phyloP scores from a whole-genome alignment of 1,139 yeast genomes.

The Spathaspora sp. region DNA sequence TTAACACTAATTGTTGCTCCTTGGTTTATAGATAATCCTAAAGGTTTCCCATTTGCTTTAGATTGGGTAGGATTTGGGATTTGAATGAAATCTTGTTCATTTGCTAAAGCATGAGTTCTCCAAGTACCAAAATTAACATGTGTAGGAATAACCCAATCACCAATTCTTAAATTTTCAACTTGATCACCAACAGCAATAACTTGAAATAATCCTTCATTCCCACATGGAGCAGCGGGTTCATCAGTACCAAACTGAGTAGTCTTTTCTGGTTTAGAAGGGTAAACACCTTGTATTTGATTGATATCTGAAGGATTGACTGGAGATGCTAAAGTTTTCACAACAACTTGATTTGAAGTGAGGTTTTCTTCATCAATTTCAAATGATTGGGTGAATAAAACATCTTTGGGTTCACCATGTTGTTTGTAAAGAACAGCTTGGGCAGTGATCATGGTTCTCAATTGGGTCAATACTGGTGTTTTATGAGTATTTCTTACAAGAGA shows the following conservation, averaged over 20 bases:
- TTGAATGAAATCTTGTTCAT: constrained; percentile 49
- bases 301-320: constrained; percentile 63
- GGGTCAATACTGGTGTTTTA: constrained; percentile 9
- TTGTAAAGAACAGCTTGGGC: constrained; percentile 60
- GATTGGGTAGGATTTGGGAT: constrained; percentile 47
- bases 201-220: constrained; percentile 87
- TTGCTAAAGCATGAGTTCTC: constrained; percentile 78
- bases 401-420: constrained; percentile 59
- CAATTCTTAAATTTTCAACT: constrained; percentile 51
- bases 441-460: constrained; percentile 43
- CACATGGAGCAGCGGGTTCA: constrained; percentile 38
- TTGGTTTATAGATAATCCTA: constrained; percentile 51
- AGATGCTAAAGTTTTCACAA: constrained; percentile 70
- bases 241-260: constrained; percentile 31
- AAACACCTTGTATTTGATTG: constrained; percentile 41
- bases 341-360: constrained; percentile 42
- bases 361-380: constrained; percentile 50
- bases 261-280: constrained; percentile 39
- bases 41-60: constrained; percentile 32
- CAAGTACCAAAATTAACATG: constrained; percentile 88
- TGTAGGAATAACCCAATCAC: constrained; percentile 94
- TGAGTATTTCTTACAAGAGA: constrained; percentile 8
- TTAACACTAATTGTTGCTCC: constrained; percentile 92
- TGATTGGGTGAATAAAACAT: constrained; percentile 52
- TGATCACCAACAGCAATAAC: constrained; percentile 68